Conservation (phyloP, 2,329 filamentous ascomycete genomes). For the Venturia aucupariae region DNA sequence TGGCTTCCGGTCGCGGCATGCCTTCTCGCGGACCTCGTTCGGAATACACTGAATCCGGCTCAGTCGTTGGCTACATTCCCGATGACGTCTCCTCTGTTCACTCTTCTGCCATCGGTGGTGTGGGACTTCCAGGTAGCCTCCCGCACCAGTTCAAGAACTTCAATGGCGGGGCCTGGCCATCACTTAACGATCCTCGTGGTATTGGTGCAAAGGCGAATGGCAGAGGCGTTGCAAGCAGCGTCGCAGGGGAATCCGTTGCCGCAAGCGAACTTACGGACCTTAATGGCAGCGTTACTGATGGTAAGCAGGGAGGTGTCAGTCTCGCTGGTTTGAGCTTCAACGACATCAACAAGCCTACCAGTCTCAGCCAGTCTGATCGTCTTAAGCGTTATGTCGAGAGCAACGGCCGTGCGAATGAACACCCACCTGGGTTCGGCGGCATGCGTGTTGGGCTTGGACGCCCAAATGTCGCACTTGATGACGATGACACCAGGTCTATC, state of each 20-base stretch:
- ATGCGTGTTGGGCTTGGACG: conserved; percentile 16
- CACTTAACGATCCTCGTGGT: conserved; percentile 58
- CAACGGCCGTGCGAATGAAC: conserved; percentile 52
- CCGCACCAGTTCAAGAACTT: conserved; percentile 95
- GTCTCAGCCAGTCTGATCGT: conserved; percentile 75
- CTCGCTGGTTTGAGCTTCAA: conserved; percentile 73
- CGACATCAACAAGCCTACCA: conserved; percentile 60
- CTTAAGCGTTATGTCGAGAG: conserved; percentile 92
- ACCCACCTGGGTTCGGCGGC: conserved; percentile 34
- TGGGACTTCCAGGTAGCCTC: conserved; percentile 65
- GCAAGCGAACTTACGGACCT: conserved; percentile 85
- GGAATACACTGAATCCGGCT: conserved; percentile 65
- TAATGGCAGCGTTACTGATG: conserved; percentile 56
- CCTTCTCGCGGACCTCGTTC: conserved; percentile 28
- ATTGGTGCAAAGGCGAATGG: conserved; percentile 54
- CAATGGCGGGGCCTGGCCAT: conserved; percentile 75
- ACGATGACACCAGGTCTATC: conserved; percentile 93
- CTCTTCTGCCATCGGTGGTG: conserved; percentile 79
- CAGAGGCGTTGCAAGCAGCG: conserved; percentile 57
- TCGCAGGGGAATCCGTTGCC: conserved; percentile 86
- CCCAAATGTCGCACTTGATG: conserved; percentile 43
- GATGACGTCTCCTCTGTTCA: conserved; percentile 96
- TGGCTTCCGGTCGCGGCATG: conserved; percentile 44
- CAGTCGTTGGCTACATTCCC: conserved; percentile 88
- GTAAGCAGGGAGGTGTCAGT: conserved; percentile 80